Base-by-base conservation (phyloP, 2,329 filamentous ascomycete species). In the Endothia cerciana region DNA sequence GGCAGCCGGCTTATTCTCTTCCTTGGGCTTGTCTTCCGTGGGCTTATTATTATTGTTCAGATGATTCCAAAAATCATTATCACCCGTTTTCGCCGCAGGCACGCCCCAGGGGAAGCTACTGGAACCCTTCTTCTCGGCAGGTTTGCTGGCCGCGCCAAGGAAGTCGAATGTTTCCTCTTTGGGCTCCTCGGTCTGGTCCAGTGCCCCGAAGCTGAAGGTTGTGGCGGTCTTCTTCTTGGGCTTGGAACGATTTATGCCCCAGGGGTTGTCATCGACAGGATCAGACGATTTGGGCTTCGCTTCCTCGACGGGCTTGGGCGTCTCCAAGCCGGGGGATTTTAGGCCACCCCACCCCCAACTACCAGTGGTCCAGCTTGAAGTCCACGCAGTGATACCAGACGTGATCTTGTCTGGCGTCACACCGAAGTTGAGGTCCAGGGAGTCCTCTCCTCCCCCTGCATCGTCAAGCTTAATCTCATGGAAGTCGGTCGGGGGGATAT, bases 381-480 rank as follows among this genome's bases (percentile, higher is more conserved):
- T 86, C 87, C 88, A 91, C 47, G 80, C 78, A 59, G 87, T 83
- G 70, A 90, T 83, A 3, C 77, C 70, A 22, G 70, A 69, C 10
- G 65, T 62, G 28, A 62, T 45, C 19, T 66, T 66, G 3, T 66
- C 66, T 25, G 64, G 25, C 10, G 49, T 64, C 17, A 38, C 15
- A 60, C 83, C 83, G 71, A 88, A 83, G 67, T 80, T 83, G 17
- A 87, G 73, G 68, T 88, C 85, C 6, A 87, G 73, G 64, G 86
- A 85, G 1, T 87, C 85, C 4, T 25, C 57, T 28, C 40, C 36
- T 43, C 33, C 66, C 36, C 79, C 81, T 33, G 77, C 73, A 64
- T 89, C 87, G 69, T 88, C 84, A 33, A 92, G 76, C 71, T 87
- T 90, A 70, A 93, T 87, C 36, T 92, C 89, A 55, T 91, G 83